A percentile compares a stretch with the other conserved stretches of the same genome.
These are phyloP conservation scores for Zygosaccharomyces pseudorouxii DNA, from an alignment of 805 yeast genomes.

Conservation along the genomic window DNA sequence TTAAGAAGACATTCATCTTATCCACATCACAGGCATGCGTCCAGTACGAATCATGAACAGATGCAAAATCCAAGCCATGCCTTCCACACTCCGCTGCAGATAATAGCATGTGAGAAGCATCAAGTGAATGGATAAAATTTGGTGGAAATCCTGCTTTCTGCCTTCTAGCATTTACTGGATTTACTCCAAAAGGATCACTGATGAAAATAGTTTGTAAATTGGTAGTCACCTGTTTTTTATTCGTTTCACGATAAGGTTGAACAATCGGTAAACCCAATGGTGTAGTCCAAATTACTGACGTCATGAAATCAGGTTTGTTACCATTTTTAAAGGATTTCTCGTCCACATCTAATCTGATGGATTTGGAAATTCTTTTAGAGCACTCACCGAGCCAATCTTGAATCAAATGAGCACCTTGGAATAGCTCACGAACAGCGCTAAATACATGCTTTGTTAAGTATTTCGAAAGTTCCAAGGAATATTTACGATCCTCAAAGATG, in stretches of 20 bases:
- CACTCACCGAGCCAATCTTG: slow-evolving; percentile 95
- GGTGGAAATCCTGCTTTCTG: slow-evolving; percentile 96
- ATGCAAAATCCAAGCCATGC: slow-evolving; percentile 67
- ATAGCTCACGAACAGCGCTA: slow-evolving; percentile 76
- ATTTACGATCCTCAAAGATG: slow-evolving; percentile 46
- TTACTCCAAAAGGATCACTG: slow-evolving; percentile 78
- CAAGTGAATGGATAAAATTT: slow-evolving; percentile 88
- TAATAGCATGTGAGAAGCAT: slow-evolving; percentile 94
- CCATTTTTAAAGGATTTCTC: slow-evolving; percentile 39
- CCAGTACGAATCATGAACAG: slow-evolving; percentile 98
- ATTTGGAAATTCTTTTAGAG: slow-evolving; percentile 73
- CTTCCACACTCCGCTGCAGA: slow-evolving; percentile 77
- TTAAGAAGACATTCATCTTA: slow-evolving; percentile 59
- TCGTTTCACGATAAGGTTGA: slow-evolving; percentile 82
- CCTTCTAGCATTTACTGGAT: slow-evolving; percentile 80
- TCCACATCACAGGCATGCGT: slow-evolving; percentile 87
- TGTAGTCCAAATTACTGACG: slow-evolving; percentile 96
- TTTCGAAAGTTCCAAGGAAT: slow-evolving; percentile 46
- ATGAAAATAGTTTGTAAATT: slow-evolving; percentile 84
- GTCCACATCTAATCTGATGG: slow-evolving; percentile 64
- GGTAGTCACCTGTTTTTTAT: slow-evolving; percentile 65
- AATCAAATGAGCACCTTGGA: slow-evolving; percentile 87
- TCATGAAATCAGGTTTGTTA: slow-evolving; percentile 60
- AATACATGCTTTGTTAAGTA: slow-evolving; percentile 78
- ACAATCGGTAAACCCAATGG: slow-evolving; percentile 95